Evolutionary conservation across 805 yeast species (phyloP).

Genomic region (Metschnikowia reukaufii): DNA sequence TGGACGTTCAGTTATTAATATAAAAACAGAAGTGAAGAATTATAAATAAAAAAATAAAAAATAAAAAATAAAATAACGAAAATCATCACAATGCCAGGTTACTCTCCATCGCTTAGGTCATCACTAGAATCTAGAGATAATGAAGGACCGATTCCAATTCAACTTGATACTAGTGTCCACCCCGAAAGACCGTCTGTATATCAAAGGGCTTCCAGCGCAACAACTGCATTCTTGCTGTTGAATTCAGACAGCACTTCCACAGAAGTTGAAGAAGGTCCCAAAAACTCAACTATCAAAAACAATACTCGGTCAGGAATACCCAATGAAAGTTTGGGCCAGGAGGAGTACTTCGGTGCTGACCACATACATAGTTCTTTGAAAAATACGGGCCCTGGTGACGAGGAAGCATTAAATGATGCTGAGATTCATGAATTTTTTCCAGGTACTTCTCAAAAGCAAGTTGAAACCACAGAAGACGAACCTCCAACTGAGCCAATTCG

Average conservation of each 20-base stretch:
- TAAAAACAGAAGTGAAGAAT: too few species aligned
- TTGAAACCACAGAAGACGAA: not conserved
- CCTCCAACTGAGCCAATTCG: not conserved
- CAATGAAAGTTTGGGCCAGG: conserved; percentile 8
- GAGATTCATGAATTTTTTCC: conserved; percentile 2
- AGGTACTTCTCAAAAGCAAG: not conserved
- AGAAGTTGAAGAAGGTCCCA: not conserved
- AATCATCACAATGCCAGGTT: too few species aligned
- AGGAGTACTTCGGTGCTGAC: conserved; percentile 8
- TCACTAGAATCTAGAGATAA: conserved; percentile 8
- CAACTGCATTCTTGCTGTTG: conserved; percentile 13
- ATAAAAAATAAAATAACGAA: too few species aligned
- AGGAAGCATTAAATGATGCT: conserved; percentile 1
- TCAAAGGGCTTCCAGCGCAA: conserved; percentile 21
- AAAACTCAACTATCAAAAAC: not conserved
- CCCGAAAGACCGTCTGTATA: conserved; percentile 8
- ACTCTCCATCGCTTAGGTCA: conserved; percentile 2
- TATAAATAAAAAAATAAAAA: too few species aligned
- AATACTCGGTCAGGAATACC: not conserved
- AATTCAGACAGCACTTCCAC: not conserved
- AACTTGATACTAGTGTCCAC: conserved; percentile 8
- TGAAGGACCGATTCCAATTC: conserved; percentile 14
- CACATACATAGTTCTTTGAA: conserved; percentile 7
- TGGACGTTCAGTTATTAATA: too few species aligned
- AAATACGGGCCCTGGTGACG: not conserved